Evolutionary conservation across 441 rosid genomes (phyloP).

Genomic region (Arabidopsis lyrata): DNA sequence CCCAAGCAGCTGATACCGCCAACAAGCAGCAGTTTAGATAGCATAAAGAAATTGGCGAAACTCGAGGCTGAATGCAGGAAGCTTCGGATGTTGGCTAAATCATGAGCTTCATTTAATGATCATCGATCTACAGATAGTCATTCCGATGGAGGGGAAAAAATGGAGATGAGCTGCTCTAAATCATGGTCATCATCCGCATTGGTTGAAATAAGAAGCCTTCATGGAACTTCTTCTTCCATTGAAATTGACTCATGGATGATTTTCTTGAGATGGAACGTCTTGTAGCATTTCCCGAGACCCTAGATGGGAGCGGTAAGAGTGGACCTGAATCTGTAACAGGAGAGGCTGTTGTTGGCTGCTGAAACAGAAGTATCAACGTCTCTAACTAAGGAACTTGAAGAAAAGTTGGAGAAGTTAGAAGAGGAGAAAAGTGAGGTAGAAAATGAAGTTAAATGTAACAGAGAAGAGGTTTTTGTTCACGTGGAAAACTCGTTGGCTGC

Average conservation of each 20-base stretch:
- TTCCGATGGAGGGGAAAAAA: conserved; percentile 71
- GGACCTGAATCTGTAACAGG: conserved; percentile 47
- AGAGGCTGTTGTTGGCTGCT: conserved; percentile 41
- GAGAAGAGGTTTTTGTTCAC: conserved; percentile 11
- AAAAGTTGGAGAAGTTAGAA: conserved; percentile 45
- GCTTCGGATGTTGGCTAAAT: conserved; percentile 61
- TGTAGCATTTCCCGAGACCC: conserved; percentile 69
- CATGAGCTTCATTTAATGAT: conserved; percentile 52
- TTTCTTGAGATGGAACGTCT: conserved; percentile 97
- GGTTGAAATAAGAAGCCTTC: conserved; percentile 51
- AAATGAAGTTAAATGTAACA: conserved; percentile 20
- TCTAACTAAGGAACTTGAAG: conserved; percentile 7
- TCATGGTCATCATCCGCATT: conserved; percentile 64
- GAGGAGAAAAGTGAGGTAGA: conserved; percentile 55
- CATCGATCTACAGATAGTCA: conserved; percentile 67
- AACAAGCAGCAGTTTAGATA: conserved; percentile 89
- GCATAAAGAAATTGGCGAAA: conserved; percentile 81
- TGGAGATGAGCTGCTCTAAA: conserved; percentile 55
- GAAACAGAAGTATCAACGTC: conserved; percentile 51
- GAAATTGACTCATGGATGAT: conserved; percentile 90
- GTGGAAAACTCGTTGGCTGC: conserved; percentile 43
- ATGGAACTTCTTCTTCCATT: conserved; percentile 51
- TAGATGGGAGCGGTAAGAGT: conserved; percentile 41
- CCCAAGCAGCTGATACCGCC: conserved; percentile 89
- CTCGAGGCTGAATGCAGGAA: conserved; percentile 90